phyloP scores from a whole-genome alignment of 2,329 filamentous ascomycete species.

The Fonsecaea pedrosoi region DNA sequence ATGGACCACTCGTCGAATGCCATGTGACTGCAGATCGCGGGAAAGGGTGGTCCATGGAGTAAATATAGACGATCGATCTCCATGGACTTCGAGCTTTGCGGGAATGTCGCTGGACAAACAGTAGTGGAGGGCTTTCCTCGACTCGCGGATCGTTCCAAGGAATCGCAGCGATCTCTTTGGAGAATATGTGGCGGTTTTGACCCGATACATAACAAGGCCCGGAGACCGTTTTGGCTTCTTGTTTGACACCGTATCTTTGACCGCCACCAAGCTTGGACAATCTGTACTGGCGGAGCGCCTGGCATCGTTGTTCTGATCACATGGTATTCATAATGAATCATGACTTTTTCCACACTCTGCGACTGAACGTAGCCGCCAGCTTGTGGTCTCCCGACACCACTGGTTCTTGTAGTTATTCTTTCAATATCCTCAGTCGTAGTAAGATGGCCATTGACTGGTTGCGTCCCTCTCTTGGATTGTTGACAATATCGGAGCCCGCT shows the following conservation, averaged over 20 bases:
- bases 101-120: neutral
- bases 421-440: neutral
- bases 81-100: neutral
- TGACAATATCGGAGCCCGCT: neutral
- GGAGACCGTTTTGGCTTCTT: neutral
- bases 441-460: neutral
- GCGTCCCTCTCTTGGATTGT: neutral
- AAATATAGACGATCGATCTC: neutral
- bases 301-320: neutral
- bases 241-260: neutral
- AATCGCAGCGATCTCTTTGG: neutral
- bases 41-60: neutral
- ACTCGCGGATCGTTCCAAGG: neutral
- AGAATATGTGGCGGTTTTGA: neutral
- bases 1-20: neutral
- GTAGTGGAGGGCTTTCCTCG: neutral
- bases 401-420: neutral
- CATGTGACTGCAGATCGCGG: neutral
- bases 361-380: neutral
- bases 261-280: too few species aligned
- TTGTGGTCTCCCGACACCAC: neutral
- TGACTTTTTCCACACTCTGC: neutral
- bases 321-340: neutral
- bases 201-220: neutral
- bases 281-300: too few species aligned